Base-by-base conservation (phyloP, 257 asterid genomes). In the Nicotiana knightiana region DNA sequence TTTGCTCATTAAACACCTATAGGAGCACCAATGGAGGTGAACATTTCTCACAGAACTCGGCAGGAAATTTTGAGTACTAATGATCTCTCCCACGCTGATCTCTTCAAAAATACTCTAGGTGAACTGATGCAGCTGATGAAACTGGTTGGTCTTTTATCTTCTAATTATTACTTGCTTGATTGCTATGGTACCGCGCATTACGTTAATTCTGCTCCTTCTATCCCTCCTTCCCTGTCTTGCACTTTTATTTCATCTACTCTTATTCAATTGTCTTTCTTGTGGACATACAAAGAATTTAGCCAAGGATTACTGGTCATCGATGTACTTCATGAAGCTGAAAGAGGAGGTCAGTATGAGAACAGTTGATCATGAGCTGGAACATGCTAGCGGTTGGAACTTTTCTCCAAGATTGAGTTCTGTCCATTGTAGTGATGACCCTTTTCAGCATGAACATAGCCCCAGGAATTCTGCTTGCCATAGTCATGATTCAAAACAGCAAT, bases 21-120 rank as follows among this genome's bases (percentile, higher is more conserved):
- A 91, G 98, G 96, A 81, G 93, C 98, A 77, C 62, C 87, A 15
- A 90, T 91, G 97, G 97, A 94, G 87, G 97, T 94, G 83, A 94
- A 94, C 82, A 92, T 94, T 77, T 94, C 97, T 71, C 92, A 92
- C 82, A 87, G 89, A 16, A 86, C 92, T 67, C 87, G 96, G 70
- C 94, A 92, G 87, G 97, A 88, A 76, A 91, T 94, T 83, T 85
- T 92, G 78, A 86, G 88, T 4, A 89, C 96, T 71, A 87, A 48
- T 10, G 93, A 94, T 88, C 86, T 94, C 68, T 87, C 98, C 37
- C 91, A 87, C 80, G 86, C 93, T 1, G 62, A 87, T 67, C 94
- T 94, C 82, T 94, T 94, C 75, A 85, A 86, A 37, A 88, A 87
- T 37, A 93, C 93, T 3, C 54, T 90, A 30, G 87, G 84, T 66